These are phyloP conservation scores for Ceratobasidium sp. DNA, from an alignment of 1,284 basidiomycete genomes.

Conservation along the genomic window DNA sequence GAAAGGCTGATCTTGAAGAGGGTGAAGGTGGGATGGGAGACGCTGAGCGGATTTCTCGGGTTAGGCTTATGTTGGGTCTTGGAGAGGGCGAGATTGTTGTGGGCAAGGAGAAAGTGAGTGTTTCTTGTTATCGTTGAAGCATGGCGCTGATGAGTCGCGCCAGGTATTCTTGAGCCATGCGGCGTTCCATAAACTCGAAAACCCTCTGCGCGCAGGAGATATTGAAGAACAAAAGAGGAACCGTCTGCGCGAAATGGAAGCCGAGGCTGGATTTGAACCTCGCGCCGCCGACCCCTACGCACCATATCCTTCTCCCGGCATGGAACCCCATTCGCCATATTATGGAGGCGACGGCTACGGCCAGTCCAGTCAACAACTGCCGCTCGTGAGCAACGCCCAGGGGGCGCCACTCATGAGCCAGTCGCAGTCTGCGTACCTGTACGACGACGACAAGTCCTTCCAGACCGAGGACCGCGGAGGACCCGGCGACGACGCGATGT, in stretches of 20 bases:
- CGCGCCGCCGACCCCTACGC: slow-evolving; percentile 82
- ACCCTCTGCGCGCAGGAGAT: slow-evolving; percentile 84
- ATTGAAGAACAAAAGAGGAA: slow-evolving; percentile 86
- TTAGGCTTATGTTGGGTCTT: slow-evolving; percentile 74
- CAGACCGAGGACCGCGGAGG: slow-evolving; percentile 82
- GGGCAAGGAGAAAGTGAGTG: slow-evolving; percentile 81
- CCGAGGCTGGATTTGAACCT: slow-evolving; percentile 78
- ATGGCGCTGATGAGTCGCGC: background rate
- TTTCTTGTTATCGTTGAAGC: slow-evolving; percentile 1
- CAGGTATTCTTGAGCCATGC: slow-evolving; percentile 91
- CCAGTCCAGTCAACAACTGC: slow-evolving; percentile 71
- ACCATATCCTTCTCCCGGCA: slow-evolving; percentile 70
- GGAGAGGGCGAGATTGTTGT: slow-evolving; percentile 81
- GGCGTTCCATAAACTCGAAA: slow-evolving; percentile 92
- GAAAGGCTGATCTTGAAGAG: slow-evolving; percentile 60
- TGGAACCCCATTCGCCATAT: slow-evolving; percentile 62
- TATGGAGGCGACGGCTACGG: slow-evolving; percentile 66
- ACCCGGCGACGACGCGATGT: slow-evolving; percentile 81
- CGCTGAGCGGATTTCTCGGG: slow-evolving; percentile 65
- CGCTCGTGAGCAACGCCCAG: slow-evolving; percentile 83
- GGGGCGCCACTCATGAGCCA: slow-evolving; percentile 67
- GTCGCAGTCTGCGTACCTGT: slow-evolving; percentile 65
- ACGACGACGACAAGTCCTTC: slow-evolving; percentile 81
- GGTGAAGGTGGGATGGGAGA: slow-evolving; percentile 68
- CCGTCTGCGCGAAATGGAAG: slow-evolving; percentile 78